phyloP scores from a whole-genome alignment of 768 basidiomycete species.

The Phylloporus arenicola region DNA sequence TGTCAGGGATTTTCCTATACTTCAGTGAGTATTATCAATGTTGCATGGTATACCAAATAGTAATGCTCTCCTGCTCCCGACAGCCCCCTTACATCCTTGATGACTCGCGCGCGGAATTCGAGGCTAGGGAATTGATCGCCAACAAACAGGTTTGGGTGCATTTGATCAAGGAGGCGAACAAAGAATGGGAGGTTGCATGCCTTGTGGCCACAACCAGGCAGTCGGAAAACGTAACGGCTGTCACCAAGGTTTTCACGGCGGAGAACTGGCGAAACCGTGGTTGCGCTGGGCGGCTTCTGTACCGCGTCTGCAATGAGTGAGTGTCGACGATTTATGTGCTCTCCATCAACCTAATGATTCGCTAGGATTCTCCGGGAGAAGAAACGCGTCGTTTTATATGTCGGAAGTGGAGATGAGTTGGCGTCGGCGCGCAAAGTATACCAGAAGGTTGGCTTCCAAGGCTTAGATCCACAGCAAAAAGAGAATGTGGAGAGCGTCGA shows the following conservation, averaged over 20 bases:
- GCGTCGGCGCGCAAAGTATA: constrained; percentile 56
- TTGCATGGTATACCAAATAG: background rate
- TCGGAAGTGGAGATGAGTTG: constrained; percentile 48
- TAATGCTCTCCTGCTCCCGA: background rate
- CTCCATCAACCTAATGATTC: constrained; percentile 5
- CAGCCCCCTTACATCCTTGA: constrained; percentile 56
- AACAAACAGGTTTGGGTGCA: constrained; percentile 57
- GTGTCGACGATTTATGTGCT: constrained; percentile 16
- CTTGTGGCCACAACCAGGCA: constrained; percentile 67
- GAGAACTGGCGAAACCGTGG: constrained; percentile 46
- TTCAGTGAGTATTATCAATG: constrained; percentile 40
- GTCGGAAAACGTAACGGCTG: constrained; percentile 49
- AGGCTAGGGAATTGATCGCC: constrained; percentile 48
- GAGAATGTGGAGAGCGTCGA: constrained; percentile 40
- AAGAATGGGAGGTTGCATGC: constrained; percentile 44
- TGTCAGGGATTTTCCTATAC: constrained; percentile 53
- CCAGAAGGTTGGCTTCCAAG: constrained; percentile 59
- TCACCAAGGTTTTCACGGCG: constrained; percentile 70
- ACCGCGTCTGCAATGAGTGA: constrained; percentile 51
- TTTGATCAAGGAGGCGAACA: constrained; percentile 31
- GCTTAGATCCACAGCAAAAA: constrained; percentile 32
- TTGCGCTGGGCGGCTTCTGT: constrained; percentile 59
- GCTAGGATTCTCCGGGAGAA: constrained; percentile 36
- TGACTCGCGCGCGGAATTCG: constrained; percentile 36
- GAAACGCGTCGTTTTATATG: constrained; percentile 56